Percentiles rank a stretch among this genome's conserved stretches.
Evolutionary conservation across 2,329 filamentous ascomycete species (phyloP).

Genomic region (Trichoderma sp.): DNA sequence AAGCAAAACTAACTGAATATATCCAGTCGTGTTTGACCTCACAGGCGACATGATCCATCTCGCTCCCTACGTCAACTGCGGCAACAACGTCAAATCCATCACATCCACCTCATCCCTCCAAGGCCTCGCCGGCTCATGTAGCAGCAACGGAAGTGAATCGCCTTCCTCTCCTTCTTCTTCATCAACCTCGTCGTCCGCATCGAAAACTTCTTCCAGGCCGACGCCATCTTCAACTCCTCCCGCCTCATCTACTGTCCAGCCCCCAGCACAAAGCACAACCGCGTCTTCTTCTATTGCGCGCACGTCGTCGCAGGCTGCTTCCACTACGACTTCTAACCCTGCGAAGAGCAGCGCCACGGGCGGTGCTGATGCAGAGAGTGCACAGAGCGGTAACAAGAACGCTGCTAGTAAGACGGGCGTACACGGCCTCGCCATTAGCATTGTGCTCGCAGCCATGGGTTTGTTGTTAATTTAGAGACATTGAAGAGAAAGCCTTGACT

Average conservation of each 20-base stretch:
- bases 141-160: neutral
- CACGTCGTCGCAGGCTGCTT: neutral
- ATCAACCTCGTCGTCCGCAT: neutral
- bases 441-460: neutral
- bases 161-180: neutral
- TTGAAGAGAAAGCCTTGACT: neutral
- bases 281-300: neutral
- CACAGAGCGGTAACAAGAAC: neutral
- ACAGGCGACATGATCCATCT: conserved; percentile 47
- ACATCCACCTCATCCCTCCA: conserved; percentile 17
- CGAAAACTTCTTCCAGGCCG: neutral
- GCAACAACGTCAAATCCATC: conserved; percentile 27
- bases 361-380: neutral
- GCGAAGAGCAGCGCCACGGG: neutral
- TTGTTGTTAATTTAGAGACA: neutral
- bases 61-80: conserved; percentile 51
- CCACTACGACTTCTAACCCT: neutral
- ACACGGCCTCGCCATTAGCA: neutral
- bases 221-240: neutral
- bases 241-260: neutral
- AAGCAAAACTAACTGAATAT: neutral
- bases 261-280: neutral
- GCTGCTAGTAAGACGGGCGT: neutral
- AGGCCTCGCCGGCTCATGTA: conserved; percentile 22
- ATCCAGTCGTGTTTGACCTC: conserved; percentile 49